phyloP scores from a whole-genome alignment of 164 flowering plant species.

The Amborella trichopoda region DNA sequence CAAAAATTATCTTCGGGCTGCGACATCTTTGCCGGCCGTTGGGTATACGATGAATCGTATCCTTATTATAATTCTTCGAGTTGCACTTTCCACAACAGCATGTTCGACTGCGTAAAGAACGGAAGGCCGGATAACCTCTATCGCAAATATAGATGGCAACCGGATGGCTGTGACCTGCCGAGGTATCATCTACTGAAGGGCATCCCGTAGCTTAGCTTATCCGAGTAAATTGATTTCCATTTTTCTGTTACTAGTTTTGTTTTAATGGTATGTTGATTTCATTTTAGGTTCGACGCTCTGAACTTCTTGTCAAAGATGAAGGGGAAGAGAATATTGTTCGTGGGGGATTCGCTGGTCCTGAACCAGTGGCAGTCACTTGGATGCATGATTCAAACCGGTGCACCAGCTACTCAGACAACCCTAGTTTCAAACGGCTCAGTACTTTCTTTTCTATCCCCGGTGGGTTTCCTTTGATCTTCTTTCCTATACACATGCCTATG shows the following conservation, averaged over 20 bases:
- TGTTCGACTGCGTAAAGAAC: slow-evolving; percentile 62
- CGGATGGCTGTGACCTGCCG: slow-evolving; percentile 52
- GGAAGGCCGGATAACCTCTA: slow-evolving; percentile 57
- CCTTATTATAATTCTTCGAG: slow-evolving; percentile 53
- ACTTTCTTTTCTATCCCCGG: slow-evolving; percentile 53
- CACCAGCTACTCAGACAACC: slow-evolving; percentile 46
- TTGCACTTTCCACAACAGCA: slow-evolving; percentile 73
- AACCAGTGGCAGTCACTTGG: slow-evolving; percentile 60
- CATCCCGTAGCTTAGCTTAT: not conserved
- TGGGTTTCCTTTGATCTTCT: slow-evolving; percentile 12
- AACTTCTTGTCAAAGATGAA: slow-evolving; percentile 43
- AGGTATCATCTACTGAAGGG: slow-evolving; percentile 21
- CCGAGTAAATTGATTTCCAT: not conserved
- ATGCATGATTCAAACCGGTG: slow-evolving; percentile 49
- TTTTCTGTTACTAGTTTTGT: not conserved
- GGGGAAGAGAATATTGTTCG: slow-evolving; percentile 85
- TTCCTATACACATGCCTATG: too few relatives aligned
- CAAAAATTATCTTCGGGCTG: too few relatives aligned
- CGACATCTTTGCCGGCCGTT: slow-evolving; percentile 52
- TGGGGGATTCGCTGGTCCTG: slow-evolving; percentile 71
- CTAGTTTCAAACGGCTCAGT: too few relatives aligned
- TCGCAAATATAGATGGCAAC: slow-evolving; percentile 78
- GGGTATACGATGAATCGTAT: slow-evolving; percentile 58
- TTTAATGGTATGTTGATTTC: not conserved
- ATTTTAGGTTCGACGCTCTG: slow-evolving; percentile 58